phyloP scores from a whole-genome alignment of 352 stramenopile genomes.

The Pythium grandisporangium region DNA sequence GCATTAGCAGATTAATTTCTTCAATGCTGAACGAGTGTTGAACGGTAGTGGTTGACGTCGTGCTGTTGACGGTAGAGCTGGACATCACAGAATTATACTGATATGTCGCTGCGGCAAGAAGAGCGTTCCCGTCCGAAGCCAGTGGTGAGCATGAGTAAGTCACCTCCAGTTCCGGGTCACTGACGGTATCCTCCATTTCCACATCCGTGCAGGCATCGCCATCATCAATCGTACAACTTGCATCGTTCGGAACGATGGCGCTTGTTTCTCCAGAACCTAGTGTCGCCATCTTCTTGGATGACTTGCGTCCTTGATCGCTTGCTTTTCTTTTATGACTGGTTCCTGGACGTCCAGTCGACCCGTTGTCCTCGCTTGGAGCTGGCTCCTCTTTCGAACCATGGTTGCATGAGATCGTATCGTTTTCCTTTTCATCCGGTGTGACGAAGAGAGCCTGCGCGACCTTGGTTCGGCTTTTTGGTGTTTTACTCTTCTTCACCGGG shows the following conservation, averaged over 20 bases:
- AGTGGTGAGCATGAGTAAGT: constrained; percentile 5
- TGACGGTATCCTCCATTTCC: no score
- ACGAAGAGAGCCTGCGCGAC: constrained; percentile 10
- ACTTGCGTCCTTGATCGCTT: not conserved
- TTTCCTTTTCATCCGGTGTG: constrained; percentile 2
- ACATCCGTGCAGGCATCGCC: constrained; percentile 12
- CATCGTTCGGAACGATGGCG: no score
- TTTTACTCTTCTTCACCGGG: constrained; percentile 3
- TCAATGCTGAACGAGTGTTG: not conserved
- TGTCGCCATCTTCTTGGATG: not conserved
- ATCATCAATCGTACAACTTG: not conserved
- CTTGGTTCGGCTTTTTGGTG: constrained; percentile 3
- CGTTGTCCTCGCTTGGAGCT: no score
- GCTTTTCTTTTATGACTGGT: not conserved
- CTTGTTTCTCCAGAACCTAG: no score
- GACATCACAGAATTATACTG: no score
- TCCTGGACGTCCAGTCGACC: no score
- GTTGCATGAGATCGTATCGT: not conserved
- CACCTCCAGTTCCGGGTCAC: not conserved
- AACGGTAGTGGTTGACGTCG: no score
- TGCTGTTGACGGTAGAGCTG: not conserved
- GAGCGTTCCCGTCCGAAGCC: constrained; percentile 3
- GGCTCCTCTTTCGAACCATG: no score
- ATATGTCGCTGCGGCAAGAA: constrained; percentile 7
- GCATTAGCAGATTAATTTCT: constrained; percentile 10